Base-by-base conservation (phyloP, 1,284 basidiomycete genomes). In the Ganoderma lucidum region DNA sequence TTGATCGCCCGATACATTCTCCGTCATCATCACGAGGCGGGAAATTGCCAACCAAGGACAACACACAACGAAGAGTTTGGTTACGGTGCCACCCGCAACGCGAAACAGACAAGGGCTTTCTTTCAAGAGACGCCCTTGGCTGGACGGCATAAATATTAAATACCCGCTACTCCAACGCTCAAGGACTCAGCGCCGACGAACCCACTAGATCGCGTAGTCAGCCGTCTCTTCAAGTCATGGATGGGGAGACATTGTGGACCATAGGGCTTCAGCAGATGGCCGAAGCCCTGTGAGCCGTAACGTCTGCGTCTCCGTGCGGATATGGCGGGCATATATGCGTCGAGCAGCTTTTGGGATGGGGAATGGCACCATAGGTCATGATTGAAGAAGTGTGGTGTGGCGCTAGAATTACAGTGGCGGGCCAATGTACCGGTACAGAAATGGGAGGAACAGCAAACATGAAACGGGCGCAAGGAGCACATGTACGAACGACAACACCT, bases 181-280 rank as follows among this genome's bases (percentile, higher is more conserved):
- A 19, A 53, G 23, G 48, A 23, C 48, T 4, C 48, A 28, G 48
- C 28, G 23, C 8, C 23, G 23, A 53, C 48, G 23, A 30, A 14
- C n/a, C 23, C 23, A n/a, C 10, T 3, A 28, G 12, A 28, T 10
- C 12, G 23, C 48, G 10, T 12, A 28, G 23, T 28, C 23, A 53
- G 48, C 23, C 3, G 48, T 28, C 48, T 14, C 23, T 53, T 53
- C n/a, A 53, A 28, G 39, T 28, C 23, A 61, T 44, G 59, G 59
- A 44, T 14, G 41, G 23, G 59, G 4, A 17, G 41, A 42, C 39
- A 23, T 61, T 61, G 28, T 61, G 59, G 59, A 61, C 59, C 59
- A 61, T 61, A 61, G 59, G 59, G 59, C 23, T 61, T 61, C 41
- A 61, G 59, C 59, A 39, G 6, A 17, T 44, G 39, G 59, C 59